Evolutionary conservation across 2,329 filamentous ascomycete species (phyloP), one percentile per base, ranked within the genome.

Genomic region (Cercospora zeina): DNA sequence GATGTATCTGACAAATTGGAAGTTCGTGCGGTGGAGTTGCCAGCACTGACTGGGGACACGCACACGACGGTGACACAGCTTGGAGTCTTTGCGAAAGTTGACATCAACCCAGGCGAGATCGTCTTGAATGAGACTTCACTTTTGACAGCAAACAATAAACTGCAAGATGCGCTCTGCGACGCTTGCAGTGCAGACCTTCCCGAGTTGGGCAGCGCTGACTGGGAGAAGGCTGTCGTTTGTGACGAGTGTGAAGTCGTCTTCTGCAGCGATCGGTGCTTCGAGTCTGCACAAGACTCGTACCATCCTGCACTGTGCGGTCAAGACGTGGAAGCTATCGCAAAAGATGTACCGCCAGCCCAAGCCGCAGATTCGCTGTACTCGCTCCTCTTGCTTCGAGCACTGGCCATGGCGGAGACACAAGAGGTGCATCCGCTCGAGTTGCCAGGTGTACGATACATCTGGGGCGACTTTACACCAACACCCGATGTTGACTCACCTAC

Each of bases 81-180:
- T 0, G 95, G 95, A 4, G 83, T 99, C 3, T 97, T 97, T 74
- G 93, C 93, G 7, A 90, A 87, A 69, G 84, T 90, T 66, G 88
- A 96, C 67, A 90, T 97, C 37, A 78, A 80, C 0, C 85, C 91
- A 0, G 90, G 89, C 9, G 89, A 96, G 73, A 81, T 83, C 5
- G 86, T 97, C 1, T 82, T 99, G 31, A 80, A 85, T 53, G 95
- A 99, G 73, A 90, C 89, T 64, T 95, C 92, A 8, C 83, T 96
- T 7, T 80, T 99, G 42, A 96, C 93, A 1, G 93, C 91, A 50
- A 95, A 93, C 69, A 95, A 95, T 73, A 87, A 91, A 31, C 83
- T 95, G 11, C 91, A 96, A 73, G 92, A 96, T 65, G 83, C 89
- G 4, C 83, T 93, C 31, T 97, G 93, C 76, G 93, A 97, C 75